Base-by-base conservation (phyloP, 768 basidiomycete species). In the Trametes cingulata region DNA sequence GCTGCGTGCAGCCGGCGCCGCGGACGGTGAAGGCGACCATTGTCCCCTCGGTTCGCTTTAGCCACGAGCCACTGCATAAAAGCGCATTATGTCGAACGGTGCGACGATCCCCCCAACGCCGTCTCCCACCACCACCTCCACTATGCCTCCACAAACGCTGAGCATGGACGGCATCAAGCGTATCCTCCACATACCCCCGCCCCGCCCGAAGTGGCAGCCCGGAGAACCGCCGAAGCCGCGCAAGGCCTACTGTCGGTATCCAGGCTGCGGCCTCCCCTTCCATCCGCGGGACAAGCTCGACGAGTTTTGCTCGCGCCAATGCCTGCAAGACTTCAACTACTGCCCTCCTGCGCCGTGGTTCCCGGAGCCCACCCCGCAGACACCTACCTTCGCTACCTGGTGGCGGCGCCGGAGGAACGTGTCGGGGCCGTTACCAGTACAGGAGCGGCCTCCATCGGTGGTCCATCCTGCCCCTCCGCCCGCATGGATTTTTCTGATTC, bases 311-410 rank as follows among this genome's bases (percentile, higher is more conserved):
- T 56, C 55, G 24, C 36, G 45, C 24, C 36, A 39, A 17, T 56
- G 55, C 37, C 43, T 56, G 25, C 55, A 48, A 29, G 55, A 56
- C 55, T 56, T 37, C 55, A 56, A 56, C 45, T 56, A 46, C 36
- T 33, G n/a, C 36, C 55, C 55, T 13, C 55, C 55, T 2, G 36
- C 55, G 15, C 37, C 46, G 2, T 56, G 46, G 43, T 39, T 47
- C 46, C 7, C 8, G 13, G 22, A 42, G 9, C 19, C 39, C 24
- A 36, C 24, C 17, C 48, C n/a, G 29, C 15, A 8, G 5, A 15
- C 6, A 24, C 2, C n/a, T 20, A 39, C 10, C 35, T 22, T 6
- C 15, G 7, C 19, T 22, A 12, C 33, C 20, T 22, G 12, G n/a
- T 47, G 45, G 55, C 25, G 24, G 35, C 36, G 24, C 8, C 46